These are phyloP conservation scores for Talaromyces sp. DNA, from an alignment of 2,329 filamentous ascomycete genomes.

Conservation along the genomic window DNA sequence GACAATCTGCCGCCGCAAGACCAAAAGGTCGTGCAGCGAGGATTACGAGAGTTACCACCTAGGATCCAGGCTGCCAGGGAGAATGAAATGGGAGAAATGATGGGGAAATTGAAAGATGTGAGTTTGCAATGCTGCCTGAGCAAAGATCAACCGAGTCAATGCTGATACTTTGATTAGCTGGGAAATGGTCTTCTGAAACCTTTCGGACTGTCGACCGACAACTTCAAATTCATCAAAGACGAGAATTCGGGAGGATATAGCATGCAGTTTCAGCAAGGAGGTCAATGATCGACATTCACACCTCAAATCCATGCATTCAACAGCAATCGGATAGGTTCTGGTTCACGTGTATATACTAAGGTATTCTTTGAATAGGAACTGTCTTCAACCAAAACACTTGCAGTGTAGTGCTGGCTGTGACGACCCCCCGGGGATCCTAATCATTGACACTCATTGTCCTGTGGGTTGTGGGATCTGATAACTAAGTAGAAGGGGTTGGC, in stretches of 20 bases:
- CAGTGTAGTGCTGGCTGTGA: not conserved
- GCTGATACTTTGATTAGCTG: slow-evolving; percentile 47
- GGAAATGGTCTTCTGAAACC: slow-evolving; percentile 90
- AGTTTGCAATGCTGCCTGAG: slow-evolving; percentile 26
- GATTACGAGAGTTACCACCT: slow-evolving; percentile 63
- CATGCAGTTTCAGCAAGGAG: slow-evolving; percentile 67
- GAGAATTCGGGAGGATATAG: slow-evolving; percentile 87
- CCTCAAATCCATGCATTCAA: not conserved
- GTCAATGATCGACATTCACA: not conserved
- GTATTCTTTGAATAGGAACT: not conserved
- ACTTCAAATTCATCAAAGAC: slow-evolving; percentile 91
- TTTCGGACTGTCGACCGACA: slow-evolving; percentile 89
- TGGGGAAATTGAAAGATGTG: slow-evolving; percentile 85
- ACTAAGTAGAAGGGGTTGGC: no score
- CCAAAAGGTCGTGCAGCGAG: slow-evolving; percentile 61
- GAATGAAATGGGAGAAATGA: slow-evolving; percentile 90
- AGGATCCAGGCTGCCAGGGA: slow-evolving; percentile 75
- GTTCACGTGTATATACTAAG: not conserved
- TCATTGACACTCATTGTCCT: not conserved
- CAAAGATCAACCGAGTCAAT: not conserved
- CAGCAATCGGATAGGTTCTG: not conserved
- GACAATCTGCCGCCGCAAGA: slow-evolving; percentile 64
- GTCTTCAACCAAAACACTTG: not conserved
- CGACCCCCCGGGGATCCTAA: not conserved
- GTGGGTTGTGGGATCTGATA: not conserved